Evolutionary conservation across 1,284 basidiomycete species (phyloP), one percentile per base, ranked within the genome.

Genomic region (Apiotrichum gracile): DNA sequence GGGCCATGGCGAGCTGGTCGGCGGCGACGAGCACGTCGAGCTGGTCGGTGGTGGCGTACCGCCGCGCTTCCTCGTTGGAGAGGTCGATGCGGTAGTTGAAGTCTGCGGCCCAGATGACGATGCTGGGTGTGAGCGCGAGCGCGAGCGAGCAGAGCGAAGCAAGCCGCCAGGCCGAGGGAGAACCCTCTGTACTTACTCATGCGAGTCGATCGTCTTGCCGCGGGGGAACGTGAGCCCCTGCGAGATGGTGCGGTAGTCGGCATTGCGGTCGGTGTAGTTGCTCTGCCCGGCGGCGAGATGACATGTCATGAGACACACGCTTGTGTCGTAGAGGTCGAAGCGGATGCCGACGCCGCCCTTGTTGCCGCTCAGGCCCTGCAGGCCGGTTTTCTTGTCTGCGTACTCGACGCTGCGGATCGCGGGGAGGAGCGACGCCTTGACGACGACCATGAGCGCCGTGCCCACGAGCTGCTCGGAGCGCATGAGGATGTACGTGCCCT

Each of bases 361-460:
- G 77, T 98, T 99, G 22, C 96, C 96, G 6, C 90, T 91, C 83
- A 98, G 91, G 16, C 96, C 96, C 52, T 91, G 84, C 35, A 98
- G 79, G 21, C 96, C 96, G 5, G 96, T 98, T 89, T 98, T 99
- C 63, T 91, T 86, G 27, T 87, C 87, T 5, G 91, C 81, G 4
- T 85, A 91, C 75, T 98, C 96, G 9, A 98, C 91, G 55, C 88
- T 87, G 42, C 91, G 83, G 47, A 98, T 88, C 31, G 87, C 80
- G 21, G 83, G 78, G 2, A 87, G 83, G 41, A 97, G 69, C 45
- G 85, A 83, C 17, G 83, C 77, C 73, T 88, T 89, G 46, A 92
- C 87, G 31, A 97, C 77, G 5, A 98, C 79, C 48, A 98, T 79
- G 47, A 98, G 78, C 3, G 91, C 91, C 1, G 93, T 96, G 48